These are phyloP conservation scores for Geotrichum bryndzae DNA, from an alignment of 1,139 yeast species.

Conservation along the genomic window DNA sequence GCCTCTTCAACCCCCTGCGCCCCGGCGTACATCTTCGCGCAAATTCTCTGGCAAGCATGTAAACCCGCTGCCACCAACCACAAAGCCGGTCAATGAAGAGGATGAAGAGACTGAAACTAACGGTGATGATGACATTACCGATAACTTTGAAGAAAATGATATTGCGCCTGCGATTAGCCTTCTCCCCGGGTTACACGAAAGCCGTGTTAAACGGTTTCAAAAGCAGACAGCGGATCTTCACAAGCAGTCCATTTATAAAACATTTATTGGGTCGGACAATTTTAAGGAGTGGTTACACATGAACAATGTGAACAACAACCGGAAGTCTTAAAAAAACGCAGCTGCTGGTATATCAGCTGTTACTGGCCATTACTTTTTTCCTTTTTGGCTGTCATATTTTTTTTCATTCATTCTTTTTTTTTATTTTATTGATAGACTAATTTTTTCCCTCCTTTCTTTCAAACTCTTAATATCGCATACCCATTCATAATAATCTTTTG, in stretches of 20 bases:
- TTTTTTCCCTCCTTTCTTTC: too few species aligned
- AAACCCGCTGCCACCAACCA: neutral
- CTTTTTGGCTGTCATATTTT: neutral
- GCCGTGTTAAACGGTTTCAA: neutral
- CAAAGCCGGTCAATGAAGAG: neutral
- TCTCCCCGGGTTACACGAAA: neutral
- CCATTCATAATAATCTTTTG: too few species aligned
- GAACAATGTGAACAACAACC: constrained; percentile 4
- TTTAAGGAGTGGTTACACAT: constrained; percentile 4
- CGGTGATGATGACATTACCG: neutral
- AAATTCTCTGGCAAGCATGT: neutral
- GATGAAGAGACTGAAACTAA: neutral
- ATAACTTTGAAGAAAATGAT: neutral
- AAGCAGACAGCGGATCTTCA: constrained; percentile 6
- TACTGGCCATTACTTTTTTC: neutral
- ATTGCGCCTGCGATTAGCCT: neutral
- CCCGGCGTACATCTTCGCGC: neutral
- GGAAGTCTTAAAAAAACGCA: neutral
- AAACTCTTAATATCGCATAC: too few species aligned
- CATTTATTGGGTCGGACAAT: constrained; percentile 2
- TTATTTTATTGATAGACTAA: neutral
- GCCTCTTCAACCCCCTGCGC: constrained; percentile 3
- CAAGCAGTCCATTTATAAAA: constrained; percentile 7
- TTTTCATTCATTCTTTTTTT: neutral
- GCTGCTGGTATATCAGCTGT: neutral